Conservation (phyloP, 2,329 filamentous ascomycete genomes). For the Dothistroma septosporum region DNA sequence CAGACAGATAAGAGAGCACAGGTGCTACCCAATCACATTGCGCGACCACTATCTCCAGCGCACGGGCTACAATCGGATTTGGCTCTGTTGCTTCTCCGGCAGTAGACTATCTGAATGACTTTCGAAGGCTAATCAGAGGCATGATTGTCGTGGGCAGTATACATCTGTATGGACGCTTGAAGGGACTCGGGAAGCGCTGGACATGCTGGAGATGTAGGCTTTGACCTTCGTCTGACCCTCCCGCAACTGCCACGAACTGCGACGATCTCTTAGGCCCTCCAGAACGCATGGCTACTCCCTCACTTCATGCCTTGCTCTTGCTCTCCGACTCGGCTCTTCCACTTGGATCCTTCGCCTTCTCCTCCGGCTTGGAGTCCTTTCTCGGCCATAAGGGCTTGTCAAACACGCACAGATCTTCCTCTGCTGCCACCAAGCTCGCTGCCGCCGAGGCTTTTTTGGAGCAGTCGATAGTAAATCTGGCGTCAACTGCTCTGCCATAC, state of each 20-base stretch:
- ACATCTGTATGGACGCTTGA: too few relatives aligned
- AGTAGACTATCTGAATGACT: neutral
- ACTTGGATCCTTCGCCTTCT: slow-evolving; percentile 83
- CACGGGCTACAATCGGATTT: neutral
- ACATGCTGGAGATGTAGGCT: neutral
- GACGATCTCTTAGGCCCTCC: neutral
- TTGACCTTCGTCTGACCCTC: neutral
- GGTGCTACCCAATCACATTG: neutral
- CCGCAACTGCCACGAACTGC: neutral
- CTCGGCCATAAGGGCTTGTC: slow-evolving; percentile 57
- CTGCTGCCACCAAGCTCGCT: slow-evolving; percentile 17
- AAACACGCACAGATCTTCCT: slow-evolving; percentile 31
- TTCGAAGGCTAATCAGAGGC: neutral
- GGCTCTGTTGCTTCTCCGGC: neutral
- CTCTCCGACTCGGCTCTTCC: slow-evolving; percentile 78
- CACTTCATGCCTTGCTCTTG: slow-evolving; percentile 66
- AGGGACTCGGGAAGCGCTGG: too few relatives aligned
- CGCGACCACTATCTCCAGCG: neutral
- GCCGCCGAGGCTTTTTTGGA: slow-evolving; percentile 64
- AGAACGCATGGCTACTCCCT: slow-evolving; percentile 12
- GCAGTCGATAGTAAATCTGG: slow-evolving; percentile 66
- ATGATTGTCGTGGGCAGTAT: neutral
- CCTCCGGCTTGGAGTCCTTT: slow-evolving; percentile 76
- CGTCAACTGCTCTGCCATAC: slow-evolving; percentile 70
- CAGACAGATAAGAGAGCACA: neutral